Conservation (phyloP, 176 grass and related monocot genomes). For the Oryza glumipatula region DNA sequence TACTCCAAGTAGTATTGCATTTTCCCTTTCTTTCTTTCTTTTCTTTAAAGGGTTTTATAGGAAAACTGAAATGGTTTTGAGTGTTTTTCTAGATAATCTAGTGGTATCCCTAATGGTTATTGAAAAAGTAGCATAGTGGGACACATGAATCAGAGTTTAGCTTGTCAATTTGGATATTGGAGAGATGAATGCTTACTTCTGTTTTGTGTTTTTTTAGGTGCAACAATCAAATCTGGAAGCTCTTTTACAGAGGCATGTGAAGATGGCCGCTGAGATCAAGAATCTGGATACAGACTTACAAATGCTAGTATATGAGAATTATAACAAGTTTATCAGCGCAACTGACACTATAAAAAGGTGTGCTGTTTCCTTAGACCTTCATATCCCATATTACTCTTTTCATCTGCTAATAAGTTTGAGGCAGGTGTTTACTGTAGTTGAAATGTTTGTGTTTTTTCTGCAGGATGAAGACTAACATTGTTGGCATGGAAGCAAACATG, state of each 20-base stretch:
- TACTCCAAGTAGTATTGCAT: slow-evolving; percentile 15
- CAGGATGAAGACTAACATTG: slow-evolving; percentile 99
- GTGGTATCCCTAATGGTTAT: slow-evolving; percentile 21
- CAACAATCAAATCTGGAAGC: slow-evolving; percentile 94
- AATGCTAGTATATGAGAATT: slow-evolving; percentile 99
- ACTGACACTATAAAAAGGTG: slow-evolving; percentile 98
- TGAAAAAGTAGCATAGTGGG: slow-evolving; percentile 1
- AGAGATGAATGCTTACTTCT: slow-evolving; percentile 25
- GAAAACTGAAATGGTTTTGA: slow-evolving; percentile 6
- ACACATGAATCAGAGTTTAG: slow-evolving; percentile 28
- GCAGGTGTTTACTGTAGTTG: slow-evolving; percentile 28
- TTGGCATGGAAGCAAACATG: slow-evolving; percentile 96
- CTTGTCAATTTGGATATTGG: slow-evolving; percentile 13
- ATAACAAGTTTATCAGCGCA: slow-evolving; percentile 99
- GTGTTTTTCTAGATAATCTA: slow-evolving; percentile 21
- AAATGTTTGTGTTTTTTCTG: slow-evolving; percentile 37
- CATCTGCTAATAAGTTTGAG: slow-evolving; percentile 34
- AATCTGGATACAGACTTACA: slow-evolving; percentile 99
- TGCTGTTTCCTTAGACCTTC: slow-evolving; percentile 20
- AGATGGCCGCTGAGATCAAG: slow-evolving; percentile 99
- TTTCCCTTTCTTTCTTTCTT: background rate
- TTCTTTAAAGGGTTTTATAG: slow-evolving; percentile 12
- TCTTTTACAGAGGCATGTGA: slow-evolving; percentile 92
- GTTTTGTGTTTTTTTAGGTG: slow-evolving; percentile 58
- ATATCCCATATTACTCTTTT: slow-evolving; percentile 18